These are phyloP conservation scores for Ogataea thermomethanolica DNA, from an alignment of 805 yeast genomes.

Conservation along the genomic window DNA sequence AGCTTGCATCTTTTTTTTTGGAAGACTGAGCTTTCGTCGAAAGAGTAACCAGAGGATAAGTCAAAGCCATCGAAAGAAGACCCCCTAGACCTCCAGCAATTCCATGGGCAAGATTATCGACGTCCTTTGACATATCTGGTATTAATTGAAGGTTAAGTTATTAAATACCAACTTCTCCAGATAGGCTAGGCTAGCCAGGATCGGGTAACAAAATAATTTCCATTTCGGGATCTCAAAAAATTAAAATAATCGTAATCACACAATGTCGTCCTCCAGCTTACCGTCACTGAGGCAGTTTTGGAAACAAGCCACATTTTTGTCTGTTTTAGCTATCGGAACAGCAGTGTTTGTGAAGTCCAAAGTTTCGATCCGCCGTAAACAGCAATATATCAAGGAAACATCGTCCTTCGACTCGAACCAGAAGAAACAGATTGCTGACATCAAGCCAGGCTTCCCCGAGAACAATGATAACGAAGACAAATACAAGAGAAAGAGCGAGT, in stretches of 20 bases:
- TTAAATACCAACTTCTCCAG: background rate
- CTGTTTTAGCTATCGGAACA: constrained; percentile 30
- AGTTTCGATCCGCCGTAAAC: constrained; percentile 33
- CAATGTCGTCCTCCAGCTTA: constrained; percentile 16
- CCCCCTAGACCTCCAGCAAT: constrained; percentile 94
- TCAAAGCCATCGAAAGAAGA: constrained; percentile 77
- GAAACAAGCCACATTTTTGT: constrained; percentile 32
- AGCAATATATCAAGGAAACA: constrained; percentile 34
- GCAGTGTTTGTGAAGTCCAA: constrained; percentile 35
- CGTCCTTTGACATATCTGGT: constrained; percentile 23
- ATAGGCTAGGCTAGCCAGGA: constrained; percentile 6
- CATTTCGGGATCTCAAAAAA: constrained; percentile 2
- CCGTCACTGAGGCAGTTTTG: constrained; percentile 30
- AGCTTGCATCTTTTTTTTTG: constrained; percentile 20
- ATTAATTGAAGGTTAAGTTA: background rate
- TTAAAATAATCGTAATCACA: constrained; percentile 1
- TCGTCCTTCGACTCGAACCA: constrained; percentile 31
- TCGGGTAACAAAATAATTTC: constrained; percentile 1
- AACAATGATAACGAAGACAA: constrained; percentile 34
- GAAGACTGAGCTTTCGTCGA: constrained; percentile 88
- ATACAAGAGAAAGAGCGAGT: constrained; percentile 53
- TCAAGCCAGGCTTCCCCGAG: constrained; percentile 34
- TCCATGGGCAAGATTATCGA: constrained; percentile 75
- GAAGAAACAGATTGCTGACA: constrained; percentile 25
- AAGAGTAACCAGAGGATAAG: constrained; percentile 85